Evolutionary conservation across 2,329 filamentous ascomycete species (phyloP).

Genomic region (Neonectria neomacrospora): DNA sequence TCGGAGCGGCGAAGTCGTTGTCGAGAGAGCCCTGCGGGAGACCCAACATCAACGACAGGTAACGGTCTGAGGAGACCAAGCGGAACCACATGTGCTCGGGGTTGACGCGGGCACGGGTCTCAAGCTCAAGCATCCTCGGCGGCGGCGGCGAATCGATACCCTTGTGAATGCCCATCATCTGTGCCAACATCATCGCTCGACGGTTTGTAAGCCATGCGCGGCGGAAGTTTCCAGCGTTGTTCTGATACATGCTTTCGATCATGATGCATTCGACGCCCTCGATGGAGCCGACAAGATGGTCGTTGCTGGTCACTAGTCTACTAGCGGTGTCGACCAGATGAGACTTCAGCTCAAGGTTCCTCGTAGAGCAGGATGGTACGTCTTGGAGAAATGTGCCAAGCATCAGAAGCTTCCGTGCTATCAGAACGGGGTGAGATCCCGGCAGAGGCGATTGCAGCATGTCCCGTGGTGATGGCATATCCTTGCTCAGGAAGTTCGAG

Average conservation of each 20-base stretch:
- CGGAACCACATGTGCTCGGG: neutral
- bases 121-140: neutral
- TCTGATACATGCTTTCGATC: conserved; percentile 58
- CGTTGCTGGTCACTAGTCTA: conserved; percentile 57
- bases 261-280: conserved; percentile 63
- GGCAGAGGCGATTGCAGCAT: conserved; percentile 44
- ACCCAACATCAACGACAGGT: neutral
- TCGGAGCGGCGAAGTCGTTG: neutral
- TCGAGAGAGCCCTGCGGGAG: neutral
- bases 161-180: conserved; percentile 49
- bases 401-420: conserved; percentile 55
- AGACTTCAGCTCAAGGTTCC: conserved; percentile 6
- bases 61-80: neutral
- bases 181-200: conserved; percentile 59
- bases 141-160: neutral
- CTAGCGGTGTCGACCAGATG: neutral
- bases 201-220: conserved; percentile 62
- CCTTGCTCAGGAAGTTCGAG: conserved; percentile 9
- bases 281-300: conserved; percentile 58
- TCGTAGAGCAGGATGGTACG: conserved; percentile 12
- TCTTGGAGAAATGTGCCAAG: conserved; percentile 40
- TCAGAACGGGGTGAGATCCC: conserved; percentile 52
- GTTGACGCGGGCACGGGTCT: neutral
- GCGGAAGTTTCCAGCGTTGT: conserved; percentile 62
- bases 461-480: conserved; percentile 34